Evolutionary conservation across 306 rosid species (phyloP).

Genomic region (Inga leiocalycina): DNA sequence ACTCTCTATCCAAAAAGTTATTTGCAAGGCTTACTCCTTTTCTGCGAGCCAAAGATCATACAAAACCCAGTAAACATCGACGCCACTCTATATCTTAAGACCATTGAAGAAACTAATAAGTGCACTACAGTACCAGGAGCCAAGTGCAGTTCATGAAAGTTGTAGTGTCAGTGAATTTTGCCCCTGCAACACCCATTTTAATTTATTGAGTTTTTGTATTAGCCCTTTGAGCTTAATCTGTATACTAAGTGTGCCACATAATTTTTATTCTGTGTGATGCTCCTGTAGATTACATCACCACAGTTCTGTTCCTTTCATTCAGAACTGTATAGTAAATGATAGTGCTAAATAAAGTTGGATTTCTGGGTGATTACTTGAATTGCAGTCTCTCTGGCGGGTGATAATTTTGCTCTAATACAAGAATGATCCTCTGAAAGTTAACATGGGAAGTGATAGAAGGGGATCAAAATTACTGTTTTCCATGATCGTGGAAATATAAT

Average conservation of each 20-base stretch:
- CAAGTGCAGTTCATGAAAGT: background rate
- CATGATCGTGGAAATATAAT: conserved; percentile 6
- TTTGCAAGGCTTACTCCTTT: conserved; percentile 78
- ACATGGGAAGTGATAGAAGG: background rate
- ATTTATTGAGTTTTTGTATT: background rate
- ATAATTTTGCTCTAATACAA: background rate
- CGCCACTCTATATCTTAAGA: conserved; percentile 88
- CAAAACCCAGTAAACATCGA: conserved; percentile 67
- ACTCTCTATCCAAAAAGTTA: conserved; percentile 60
- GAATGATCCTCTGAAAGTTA: conserved; percentile 4
- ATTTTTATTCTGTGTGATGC: conserved; percentile 30
- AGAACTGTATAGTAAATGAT: conserved; percentile 38
- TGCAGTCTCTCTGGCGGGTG: conserved; percentile 22
- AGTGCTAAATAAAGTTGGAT: conserved; percentile 33
- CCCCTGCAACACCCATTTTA: background rate
- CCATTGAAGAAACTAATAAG: background rate
- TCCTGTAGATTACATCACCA: conserved; percentile 42
- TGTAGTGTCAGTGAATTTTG: background rate
- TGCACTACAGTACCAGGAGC: background rate
- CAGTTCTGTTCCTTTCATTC: conserved; percentile 36
- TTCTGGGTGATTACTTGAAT: conserved; percentile 27
- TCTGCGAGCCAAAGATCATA: conserved; percentile 58
- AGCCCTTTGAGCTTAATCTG: background rate
- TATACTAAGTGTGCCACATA: background rate
- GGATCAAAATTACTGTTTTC: conserved; percentile 1